Evolutionary conservation across 2,329 filamentous ascomycete genomes (phyloP), one percentile per base, ranked within the genome.

Genomic region (Shiraia bambusicola): DNA sequence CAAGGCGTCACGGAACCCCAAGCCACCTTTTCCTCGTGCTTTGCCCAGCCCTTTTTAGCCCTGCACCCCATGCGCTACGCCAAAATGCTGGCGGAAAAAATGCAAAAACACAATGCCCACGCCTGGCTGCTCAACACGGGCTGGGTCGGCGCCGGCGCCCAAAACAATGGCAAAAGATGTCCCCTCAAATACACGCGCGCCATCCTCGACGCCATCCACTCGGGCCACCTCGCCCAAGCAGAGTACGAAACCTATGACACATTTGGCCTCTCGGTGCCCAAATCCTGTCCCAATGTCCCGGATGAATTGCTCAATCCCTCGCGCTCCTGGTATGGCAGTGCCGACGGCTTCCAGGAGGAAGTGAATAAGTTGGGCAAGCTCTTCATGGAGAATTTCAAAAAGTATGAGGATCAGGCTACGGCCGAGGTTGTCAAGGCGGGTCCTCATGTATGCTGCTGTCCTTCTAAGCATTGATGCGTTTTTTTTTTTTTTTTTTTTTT

Each of bases 1-100:
- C 89, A 96, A 56, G 93, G 93, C 66, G 84, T 98, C 54, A 94
- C 88, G 8, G 93, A 98, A 76, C 93, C 93, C 54, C 89, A 97
- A 76, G 93, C 93, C 16, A 98, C 93, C 65, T 98, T 98, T 84
- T 97, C 91, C 17, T 94, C 91, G 38, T 98, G 93, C 83, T 98
- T 98, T 75, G 93, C 93, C 42, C 93, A 98, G 77, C 93, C 93
- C 50, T 98, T 98, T 89, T 79, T 98, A 63, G 93, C 93, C 29
- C 85, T 98, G 45, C 93, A 98, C 81, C 93, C 93, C 63, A 98
- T 98, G 93, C 87, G 88, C 72, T 98, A 98, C 76, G 93, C 93
- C 59, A 86, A 86, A 78, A 98, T 98, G 93, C 81, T 98, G 49
- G 93, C 93, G 27, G 88, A 96, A 72, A 97, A 97, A 86, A 98